A percentile compares a stretch with the other conserved stretches of the same genome.
Conservation (phyloP, 495 filamentous ascomycete genomes). For the Durotheca rogersii region DNA sequence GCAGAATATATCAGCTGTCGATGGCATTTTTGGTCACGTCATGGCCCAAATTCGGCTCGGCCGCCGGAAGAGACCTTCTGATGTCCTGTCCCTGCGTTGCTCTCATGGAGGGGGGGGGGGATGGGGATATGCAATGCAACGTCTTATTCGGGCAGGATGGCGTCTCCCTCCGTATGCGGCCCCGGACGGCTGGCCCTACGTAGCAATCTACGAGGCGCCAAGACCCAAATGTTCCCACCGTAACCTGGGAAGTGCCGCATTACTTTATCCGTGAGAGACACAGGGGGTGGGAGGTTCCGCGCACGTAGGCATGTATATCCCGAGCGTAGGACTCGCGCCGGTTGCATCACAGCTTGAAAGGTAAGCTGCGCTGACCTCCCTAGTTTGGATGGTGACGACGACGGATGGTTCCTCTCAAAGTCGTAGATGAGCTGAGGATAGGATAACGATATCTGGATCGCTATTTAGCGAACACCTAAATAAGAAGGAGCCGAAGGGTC, state of each 20-base stretch:
- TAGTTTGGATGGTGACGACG: not conserved
- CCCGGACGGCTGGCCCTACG: conserved; percentile 4
- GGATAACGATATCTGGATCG: not conserved
- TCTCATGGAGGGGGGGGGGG: not conserved
- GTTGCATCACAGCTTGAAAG: not conserved
- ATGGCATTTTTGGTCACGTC: too few species aligned
- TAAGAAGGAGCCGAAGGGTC: conserved; percentile 1
- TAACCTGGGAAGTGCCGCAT: conserved; percentile 2
- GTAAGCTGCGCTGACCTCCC: not conserved
- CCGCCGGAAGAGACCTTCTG: not conserved
- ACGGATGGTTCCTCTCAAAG: not conserved
- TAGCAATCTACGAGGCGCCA: conserved; percentile 24
- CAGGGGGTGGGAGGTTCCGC: conserved; percentile 5
- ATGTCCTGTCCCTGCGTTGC: not conserved
- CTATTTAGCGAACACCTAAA: not conserved
- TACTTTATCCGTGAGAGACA: conserved; percentile 19
- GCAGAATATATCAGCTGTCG: too few species aligned
- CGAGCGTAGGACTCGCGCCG: not conserved
- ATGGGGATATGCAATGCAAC: too few species aligned
- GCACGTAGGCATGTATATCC: not conserved
- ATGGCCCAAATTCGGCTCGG: too few species aligned
- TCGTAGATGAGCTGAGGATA: not conserved
- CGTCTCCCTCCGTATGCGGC: conserved; percentile 11
- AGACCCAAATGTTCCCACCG: conserved; percentile 9
- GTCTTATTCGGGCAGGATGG: conserved; percentile 3